phyloP scores from a whole-genome alignment of 2,329 filamentous ascomycete genomes.

The Nannizziopsis barbatae region DNA sequence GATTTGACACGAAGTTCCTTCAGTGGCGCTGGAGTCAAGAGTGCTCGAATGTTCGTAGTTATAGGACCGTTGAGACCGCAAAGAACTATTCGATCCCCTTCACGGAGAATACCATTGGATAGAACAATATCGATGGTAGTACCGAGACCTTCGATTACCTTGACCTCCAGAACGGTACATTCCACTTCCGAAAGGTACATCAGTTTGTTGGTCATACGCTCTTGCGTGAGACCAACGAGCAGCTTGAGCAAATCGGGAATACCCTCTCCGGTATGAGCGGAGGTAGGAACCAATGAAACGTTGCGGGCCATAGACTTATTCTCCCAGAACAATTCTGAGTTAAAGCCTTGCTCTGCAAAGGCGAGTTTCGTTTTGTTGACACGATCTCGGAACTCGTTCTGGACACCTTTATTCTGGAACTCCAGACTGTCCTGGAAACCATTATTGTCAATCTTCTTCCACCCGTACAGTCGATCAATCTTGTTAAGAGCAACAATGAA shows the following conservation, averaged over 20 bases:
- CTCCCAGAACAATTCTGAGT: conserved; percentile 90
- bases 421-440: conserved; percentile 88
- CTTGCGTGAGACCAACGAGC: conserved; percentile 80
- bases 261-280: conserved; percentile 96
- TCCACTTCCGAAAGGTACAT: conserved; percentile 99
- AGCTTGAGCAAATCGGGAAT: conserved; percentile 98
- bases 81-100: conserved; percentile 88
- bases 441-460: conserved; percentile 98
- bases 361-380: conserved; percentile 84
- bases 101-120: conserved; percentile 85
- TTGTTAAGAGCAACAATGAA: conserved; percentile 99
- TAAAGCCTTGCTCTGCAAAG: conserved; percentile 94
- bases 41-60: conserved; percentile 83
- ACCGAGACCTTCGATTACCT: conserved; percentile 96
- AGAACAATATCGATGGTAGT: conserved; percentile 97
- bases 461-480: conserved; percentile 97
- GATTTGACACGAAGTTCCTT: conserved; percentile 94
- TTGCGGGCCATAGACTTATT: conserved; percentile 94
- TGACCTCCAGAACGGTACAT: conserved; percentile 95
- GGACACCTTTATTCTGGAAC: conserved; percentile 82
- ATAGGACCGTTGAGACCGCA: conserved; percentile 97
- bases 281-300: conserved; percentile 94
- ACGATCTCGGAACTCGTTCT: conserved; percentile 87
- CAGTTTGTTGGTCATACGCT: conserved; percentile 90
- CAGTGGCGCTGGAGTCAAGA: conserved; percentile 84